Conservation (phyloP, 78 protist species). For the Dictyostelium intermedium region DNA sequence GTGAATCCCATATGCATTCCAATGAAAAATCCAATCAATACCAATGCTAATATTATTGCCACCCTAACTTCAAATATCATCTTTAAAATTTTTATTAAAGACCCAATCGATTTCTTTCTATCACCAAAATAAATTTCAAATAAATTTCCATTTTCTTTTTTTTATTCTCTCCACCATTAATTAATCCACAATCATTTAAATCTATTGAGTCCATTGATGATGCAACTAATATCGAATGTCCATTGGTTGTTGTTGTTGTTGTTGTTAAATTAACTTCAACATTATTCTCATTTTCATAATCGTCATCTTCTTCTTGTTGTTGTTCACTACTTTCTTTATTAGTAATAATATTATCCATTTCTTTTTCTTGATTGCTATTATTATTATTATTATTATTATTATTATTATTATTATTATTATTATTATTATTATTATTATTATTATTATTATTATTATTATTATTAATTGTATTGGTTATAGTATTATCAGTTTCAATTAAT, state of each 20-base stretch:
- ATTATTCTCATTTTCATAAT: not conserved
- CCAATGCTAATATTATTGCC: not conserved
- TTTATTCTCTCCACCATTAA: no score
- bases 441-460: not conserved
- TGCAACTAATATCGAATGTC: not conserved
- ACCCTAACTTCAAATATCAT: not conserved
- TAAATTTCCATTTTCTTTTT: not conserved
- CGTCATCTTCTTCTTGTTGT: not conserved
- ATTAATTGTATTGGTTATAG: not conserved
- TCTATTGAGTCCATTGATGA: not conserved
- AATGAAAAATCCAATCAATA: constrained; percentile 32
- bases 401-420: no score
- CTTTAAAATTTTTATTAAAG: not conserved
- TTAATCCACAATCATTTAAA: not conserved
- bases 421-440: no score
- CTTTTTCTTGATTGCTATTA: not conserved
- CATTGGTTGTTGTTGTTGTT: not conserved
- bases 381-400: no score
- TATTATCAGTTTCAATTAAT: not conserved
- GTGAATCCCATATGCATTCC: constrained; percentile 67
- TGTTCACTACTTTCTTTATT: no score
- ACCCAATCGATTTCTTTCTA: not conserved
- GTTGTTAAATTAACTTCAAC: not conserved
- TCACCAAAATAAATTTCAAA: not conserved
- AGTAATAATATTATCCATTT: not conserved